Evolutionary conservation across 805 yeast species (phyloP).

Genomic region (Kodamaea kaohsiungensis): DNA sequence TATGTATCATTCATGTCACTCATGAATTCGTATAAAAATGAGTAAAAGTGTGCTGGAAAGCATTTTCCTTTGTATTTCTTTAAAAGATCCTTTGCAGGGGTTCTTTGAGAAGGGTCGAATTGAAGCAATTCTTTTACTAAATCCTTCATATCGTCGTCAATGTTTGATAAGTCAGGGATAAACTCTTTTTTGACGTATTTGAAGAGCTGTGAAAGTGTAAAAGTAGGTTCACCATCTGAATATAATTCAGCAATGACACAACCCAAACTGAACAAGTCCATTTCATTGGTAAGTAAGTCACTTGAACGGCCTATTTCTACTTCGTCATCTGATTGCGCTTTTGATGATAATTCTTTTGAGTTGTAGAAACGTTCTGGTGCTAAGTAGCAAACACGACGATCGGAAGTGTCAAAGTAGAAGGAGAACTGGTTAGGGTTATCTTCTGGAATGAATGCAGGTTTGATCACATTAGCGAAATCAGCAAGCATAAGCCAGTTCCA

Average conservation of each 20-base stretch:
- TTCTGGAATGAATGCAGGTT: conserved; percentile 85
- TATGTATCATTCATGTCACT: conserved; percentile 3
- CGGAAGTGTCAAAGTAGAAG: conserved; percentile 89
- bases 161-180: conserved; percentile 59
- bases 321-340: conserved; percentile 22
- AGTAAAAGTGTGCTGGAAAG: conserved; percentile 70
- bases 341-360: conserved; percentile 24
- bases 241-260: conserved; percentile 91
- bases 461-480: conserved; percentile 77
- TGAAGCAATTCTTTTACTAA: conserved; percentile 65
- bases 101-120: conserved; percentile 61
- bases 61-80: conserved; percentile 46
- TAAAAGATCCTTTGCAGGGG: conserved; percentile 55
- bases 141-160: conserved; percentile 54
- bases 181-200: conserved; percentile 73
- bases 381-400: conserved; percentile 80
- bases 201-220: conserved; percentile 84
- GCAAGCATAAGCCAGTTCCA: conserved; percentile 85
- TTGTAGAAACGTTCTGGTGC: conserved; percentile 88
- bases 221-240: conserved; percentile 82
- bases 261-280: conserved; percentile 84
- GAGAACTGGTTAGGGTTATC: conserved; percentile 92
- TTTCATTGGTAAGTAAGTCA: conserved; percentile 49
- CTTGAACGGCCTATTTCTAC: conserved; percentile 19
- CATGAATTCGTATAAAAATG: conserved; percentile 4